phyloP scores from a whole-genome alignment of 1,284 basidiomycete genomes.

The Leucoagaricus sp. region DNA sequence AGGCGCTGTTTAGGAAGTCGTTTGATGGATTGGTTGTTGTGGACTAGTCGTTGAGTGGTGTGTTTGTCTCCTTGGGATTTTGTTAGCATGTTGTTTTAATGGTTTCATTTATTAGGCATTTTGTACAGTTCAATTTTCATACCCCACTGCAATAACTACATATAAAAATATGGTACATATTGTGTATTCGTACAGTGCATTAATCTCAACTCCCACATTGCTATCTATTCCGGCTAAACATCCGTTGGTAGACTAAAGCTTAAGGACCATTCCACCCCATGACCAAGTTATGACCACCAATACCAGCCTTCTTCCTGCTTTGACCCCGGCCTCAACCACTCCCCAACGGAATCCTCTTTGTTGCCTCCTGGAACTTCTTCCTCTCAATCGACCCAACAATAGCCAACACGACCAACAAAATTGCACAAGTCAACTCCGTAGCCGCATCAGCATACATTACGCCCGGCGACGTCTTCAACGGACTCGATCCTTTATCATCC shows the following conservation, averaged over 20 bases:
- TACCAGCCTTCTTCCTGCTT: background rate
- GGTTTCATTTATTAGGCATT: no score
- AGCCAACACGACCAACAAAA: background rate
- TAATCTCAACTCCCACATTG: background rate
- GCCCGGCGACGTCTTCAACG: background rate
- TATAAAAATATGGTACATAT: no score
- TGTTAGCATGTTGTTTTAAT: no score
- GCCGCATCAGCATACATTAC: constrained; percentile 1
- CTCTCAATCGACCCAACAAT: constrained; percentile 3
- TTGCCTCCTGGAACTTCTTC: background rate
- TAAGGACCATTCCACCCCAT: no score
- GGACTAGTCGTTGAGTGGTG: no score
- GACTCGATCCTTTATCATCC: background rate
- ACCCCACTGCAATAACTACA: no score
- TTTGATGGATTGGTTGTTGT: constrained; percentile 51
- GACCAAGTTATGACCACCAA: background rate
- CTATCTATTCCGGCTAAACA: background rate
- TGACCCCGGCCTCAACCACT: background rate
- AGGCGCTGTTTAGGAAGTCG: constrained; percentile 49
- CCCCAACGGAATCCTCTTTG: background rate
- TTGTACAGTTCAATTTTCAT: no score
- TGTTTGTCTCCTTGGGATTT: no score
- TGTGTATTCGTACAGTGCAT: background rate
- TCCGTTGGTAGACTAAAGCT: background rate
- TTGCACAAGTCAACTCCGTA: constrained; percentile 2